These are phyloP conservation scores for Chaetoceros tenuissimus DNA, from an alignment of 108 stramenopile genomes.

Conservation along the genomic window DNA sequence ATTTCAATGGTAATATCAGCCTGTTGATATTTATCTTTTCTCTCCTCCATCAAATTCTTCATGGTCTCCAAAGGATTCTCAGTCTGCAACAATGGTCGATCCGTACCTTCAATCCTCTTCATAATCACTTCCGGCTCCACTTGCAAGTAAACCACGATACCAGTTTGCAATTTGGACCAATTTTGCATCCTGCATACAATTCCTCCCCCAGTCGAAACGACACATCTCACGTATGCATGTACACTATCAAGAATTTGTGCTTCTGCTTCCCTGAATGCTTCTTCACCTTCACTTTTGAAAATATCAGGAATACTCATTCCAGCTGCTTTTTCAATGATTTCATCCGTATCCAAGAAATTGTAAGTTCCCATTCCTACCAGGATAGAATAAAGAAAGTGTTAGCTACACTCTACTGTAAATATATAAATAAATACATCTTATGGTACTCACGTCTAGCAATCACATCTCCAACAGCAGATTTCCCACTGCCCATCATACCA, in stretches of 20 bases:
- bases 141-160: conserved; percentile 89
- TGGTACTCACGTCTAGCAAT: conserved; percentile 54
- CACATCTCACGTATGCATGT: conserved; percentile 76
- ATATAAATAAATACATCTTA: conserved; percentile 7
- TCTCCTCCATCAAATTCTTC: conserved; percentile 39
- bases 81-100: conserved; percentile 76
- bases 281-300: conserved; percentile 84
- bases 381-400: neutral
- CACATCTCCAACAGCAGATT: conserved; percentile 69
- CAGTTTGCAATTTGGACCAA: conserved; percentile 89
- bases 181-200: conserved; percentile 58
- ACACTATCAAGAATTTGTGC: conserved; percentile 75
- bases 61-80: conserved; percentile 66
- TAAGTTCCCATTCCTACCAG: conserved; percentile 74
- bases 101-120: conserved; percentile 61
- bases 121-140: conserved; percentile 69
- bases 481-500: conserved; percentile 95
- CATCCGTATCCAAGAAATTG: conserved; percentile 90
- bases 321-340: conserved; percentile 70
- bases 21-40: conserved; percentile 60
- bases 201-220: conserved; percentile 82
- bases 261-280: conserved; percentile 82
- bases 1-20: conserved; percentile 75
- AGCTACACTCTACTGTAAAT: neutral
- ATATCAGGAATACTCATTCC: conserved; percentile 67